Conservation (phyloP, 345 rosid genomes). For the Punica granatum region DNA sequence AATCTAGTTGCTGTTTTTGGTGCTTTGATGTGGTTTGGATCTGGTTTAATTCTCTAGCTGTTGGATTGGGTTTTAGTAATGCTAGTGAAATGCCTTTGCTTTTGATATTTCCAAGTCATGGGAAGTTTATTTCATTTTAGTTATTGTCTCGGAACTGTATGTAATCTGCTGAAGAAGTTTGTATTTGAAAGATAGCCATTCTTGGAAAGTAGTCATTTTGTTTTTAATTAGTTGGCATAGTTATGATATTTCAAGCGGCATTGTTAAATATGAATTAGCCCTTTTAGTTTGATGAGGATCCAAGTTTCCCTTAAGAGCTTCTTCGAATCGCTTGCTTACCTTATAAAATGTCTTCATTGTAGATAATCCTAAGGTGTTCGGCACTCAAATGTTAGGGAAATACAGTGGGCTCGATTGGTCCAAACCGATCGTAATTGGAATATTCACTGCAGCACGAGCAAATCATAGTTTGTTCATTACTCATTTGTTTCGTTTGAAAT, state of each 20-base stretch:
- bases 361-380: too few species aligned
- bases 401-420: too few species aligned
- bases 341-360: neutral
- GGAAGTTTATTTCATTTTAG: neutral
- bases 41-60: slow-evolving; percentile 28
- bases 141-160: too few species aligned
- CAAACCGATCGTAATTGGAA: too few species aligned
- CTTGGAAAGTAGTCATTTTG: neutral
- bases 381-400: too few species aligned
- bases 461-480: too few species aligned
- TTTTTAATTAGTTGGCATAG: neutral
- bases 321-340: neutral
- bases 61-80: neutral
- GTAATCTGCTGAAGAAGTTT: neutral
- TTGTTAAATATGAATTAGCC: neutral
- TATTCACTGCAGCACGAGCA: too few species aligned
- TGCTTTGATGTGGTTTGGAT: slow-evolving; percentile 22
- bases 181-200: neutral
- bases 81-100: neutral
- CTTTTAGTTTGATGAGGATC: neutral
- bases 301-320: neutral
- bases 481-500: too few species aligned
- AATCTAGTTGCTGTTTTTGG: slow-evolving; percentile 9
- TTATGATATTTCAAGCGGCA: neutral
- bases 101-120: neutral